These are phyloP conservation scores for Citrus hindsii DNA, from an alignment of 345 rosid species.

Conservation along the genomic window DNA sequence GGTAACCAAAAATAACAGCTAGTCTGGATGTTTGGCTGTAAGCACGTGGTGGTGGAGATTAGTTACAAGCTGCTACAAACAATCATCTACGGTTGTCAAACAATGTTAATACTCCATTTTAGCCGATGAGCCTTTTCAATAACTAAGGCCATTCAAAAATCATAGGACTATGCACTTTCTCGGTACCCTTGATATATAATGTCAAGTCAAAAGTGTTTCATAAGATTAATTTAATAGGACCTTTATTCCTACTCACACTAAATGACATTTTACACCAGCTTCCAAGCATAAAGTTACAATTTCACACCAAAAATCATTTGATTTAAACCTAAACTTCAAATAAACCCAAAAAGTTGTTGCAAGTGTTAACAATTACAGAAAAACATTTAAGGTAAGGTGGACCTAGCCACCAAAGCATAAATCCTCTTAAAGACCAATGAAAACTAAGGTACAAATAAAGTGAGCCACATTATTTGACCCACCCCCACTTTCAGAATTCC, in stretches of 20 bases:
- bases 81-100: constrained; percentile 4
- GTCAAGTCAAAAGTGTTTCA: constrained; percentile 6
- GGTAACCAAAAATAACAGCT: constrained; percentile 12
- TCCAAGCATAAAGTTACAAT: constrained; percentile 19
- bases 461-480: constrained; percentile 10
- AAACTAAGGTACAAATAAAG: constrained; percentile 19
- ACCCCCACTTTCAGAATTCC: constrained; percentile 6
- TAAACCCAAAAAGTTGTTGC: background rate
- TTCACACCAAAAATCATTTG: constrained; percentile 4
- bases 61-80: constrained; percentile 18
- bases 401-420: constrained; percentile 4
- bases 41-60: constrained; percentile 9
- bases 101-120: constrained; percentile 23
- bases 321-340: constrained; percentile 14
- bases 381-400: constrained; percentile 14
- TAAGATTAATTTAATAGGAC: background rate
- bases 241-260: constrained; percentile 8
- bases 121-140: constrained; percentile 14
- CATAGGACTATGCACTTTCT: constrained; percentile 5
- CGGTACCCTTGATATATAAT: constrained; percentile 6
- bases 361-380: background rate
- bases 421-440: constrained; percentile 25
- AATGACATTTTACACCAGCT: constrained; percentile 19
- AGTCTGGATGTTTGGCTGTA: constrained; percentile 3
- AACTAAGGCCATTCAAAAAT: constrained; percentile 21